Conservation (phyloP, 768 basidiomycete genomes). For the Trametes cinnabarina region DNA sequence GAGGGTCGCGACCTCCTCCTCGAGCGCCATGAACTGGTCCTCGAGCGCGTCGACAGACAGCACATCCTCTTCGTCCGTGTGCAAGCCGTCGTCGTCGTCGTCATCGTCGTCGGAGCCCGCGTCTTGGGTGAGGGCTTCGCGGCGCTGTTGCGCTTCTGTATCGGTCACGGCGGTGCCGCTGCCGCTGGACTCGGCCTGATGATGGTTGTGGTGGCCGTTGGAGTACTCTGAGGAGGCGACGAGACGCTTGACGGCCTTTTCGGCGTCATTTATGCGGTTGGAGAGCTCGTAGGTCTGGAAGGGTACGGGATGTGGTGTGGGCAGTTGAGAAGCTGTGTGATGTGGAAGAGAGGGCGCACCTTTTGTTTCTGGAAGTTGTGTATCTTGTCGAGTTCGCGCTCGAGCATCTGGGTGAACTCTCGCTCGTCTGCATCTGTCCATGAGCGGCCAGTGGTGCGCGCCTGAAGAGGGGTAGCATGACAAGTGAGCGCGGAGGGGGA, state of each 20-base stretch:
- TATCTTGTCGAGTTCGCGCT: constrained; percentile 88
- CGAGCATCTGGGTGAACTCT: constrained; percentile 76
- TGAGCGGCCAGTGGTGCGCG: constrained; percentile 48
- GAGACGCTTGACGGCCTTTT: constrained; percentile 75
- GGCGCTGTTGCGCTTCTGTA: constrained; percentile 54
- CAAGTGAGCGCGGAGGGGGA: background rate
- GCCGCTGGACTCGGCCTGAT: constrained; percentile 15
- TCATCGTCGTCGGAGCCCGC: constrained; percentile 67
- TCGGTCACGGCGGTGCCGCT: constrained; percentile 32
- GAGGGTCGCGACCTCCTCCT: constrained; percentile 92
- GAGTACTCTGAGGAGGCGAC: constrained; percentile 53
- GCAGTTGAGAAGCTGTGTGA: background rate
- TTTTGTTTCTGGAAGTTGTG: constrained; percentile 91
- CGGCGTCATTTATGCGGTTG: constrained; percentile 76
- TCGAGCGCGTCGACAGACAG: constrained; percentile 76
- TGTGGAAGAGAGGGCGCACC: constrained; percentile 47
- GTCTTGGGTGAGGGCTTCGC: constrained; percentile 49
- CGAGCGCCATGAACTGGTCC: constrained; percentile 79
- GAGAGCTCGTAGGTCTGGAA: constrained; percentile 77
- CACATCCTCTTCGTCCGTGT: constrained; percentile 41
- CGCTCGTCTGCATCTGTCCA: constrained; percentile 83
- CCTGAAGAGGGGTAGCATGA: constrained; percentile 28
- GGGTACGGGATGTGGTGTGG: background rate
- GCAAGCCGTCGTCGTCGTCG: constrained; percentile 40
- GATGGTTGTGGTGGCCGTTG: constrained; percentile 10